Evolutionary conservation across 2,329 filamentous ascomycete species (phyloP).

Genomic region (Fusarium dlaminii): DNA sequence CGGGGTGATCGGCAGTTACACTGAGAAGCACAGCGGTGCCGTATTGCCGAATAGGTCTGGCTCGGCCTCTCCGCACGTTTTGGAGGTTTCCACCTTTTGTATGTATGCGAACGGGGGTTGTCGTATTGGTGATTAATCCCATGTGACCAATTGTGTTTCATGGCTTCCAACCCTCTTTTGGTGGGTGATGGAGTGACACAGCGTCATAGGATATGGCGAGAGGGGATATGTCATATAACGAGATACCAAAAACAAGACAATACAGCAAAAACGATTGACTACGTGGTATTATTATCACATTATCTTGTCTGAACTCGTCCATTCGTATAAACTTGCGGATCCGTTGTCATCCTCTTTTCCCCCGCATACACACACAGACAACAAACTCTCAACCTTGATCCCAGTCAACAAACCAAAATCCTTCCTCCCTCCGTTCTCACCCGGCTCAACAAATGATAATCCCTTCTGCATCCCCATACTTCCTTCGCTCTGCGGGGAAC

Average conservation of each 20-base stretch:
- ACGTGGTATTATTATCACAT: neutral
- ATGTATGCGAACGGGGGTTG: neutral
- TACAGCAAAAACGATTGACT: neutral
- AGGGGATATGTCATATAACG: neutral
- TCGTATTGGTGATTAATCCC: neutral
- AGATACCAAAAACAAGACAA: neutral
- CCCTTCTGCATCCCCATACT: slow-evolving; percentile 1
- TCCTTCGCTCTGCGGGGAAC: slow-evolving; percentile 2
- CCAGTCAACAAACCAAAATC: neutral
- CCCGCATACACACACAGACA: slow-evolving; percentile 4
- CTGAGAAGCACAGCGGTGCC: slow-evolving; percentile 21
- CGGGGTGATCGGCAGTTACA: slow-evolving; percentile 23
- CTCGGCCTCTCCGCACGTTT: slow-evolving; percentile 33
- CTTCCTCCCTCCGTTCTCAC: slow-evolving; percentile 18
- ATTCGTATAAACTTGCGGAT: slow-evolving; percentile 8
- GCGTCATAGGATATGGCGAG: slow-evolving; percentile 1
- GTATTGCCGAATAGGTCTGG: slow-evolving; percentile 28
- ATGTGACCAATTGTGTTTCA: slow-evolving; percentile 13
- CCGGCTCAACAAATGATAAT: slow-evolving; percentile 10
- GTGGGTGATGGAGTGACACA: neutral
- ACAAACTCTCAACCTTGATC: neutral
- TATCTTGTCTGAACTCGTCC: neutral
- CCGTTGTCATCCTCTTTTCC: neutral
- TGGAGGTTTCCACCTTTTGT: neutral
- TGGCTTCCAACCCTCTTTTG: neutral